These are phyloP conservation scores for Micractinium conductrix DNA, from an alignment of 139 green algal genomes.

Conservation along the genomic window DNA sequence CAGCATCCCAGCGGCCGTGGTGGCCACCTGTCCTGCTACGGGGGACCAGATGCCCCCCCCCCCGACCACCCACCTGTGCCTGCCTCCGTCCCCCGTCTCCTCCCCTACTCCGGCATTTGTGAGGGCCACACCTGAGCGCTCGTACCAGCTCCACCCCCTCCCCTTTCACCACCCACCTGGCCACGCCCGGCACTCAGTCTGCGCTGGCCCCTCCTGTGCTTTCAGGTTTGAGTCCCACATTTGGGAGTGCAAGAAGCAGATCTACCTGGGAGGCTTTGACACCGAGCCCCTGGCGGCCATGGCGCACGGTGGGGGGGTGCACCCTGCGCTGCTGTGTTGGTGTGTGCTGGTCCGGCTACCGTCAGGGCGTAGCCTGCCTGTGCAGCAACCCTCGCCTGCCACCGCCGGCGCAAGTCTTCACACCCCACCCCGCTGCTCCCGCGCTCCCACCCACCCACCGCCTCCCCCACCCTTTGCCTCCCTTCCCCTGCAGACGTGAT, in stretches of 20 bases:
- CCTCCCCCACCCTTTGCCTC: too few species aligned
- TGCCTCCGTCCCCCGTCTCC: background rate
- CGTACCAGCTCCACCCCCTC: background rate
- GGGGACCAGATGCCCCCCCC: too few species aligned
- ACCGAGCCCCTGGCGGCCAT: slow-evolving; percentile 41
- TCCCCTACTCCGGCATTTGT: background rate
- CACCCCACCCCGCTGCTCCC: background rate
- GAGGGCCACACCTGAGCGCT: background rate
- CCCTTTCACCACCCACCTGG: too few species aligned
- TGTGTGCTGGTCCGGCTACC: background rate
- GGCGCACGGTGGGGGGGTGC: slow-evolving; percentile 41
- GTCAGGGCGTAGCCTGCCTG: background rate
- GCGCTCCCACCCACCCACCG: too few species aligned
- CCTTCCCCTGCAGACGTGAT: slow-evolving; percentile 45
- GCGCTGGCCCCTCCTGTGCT: background rate
- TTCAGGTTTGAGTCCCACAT: slow-evolving; percentile 50
- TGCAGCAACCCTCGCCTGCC: background rate
- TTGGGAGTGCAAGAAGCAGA: slow-evolving; percentile 53
- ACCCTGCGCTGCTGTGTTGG: background rate
- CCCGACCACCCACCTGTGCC: too few species aligned
- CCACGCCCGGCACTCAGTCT: background rate
- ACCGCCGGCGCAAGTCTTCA: background rate
- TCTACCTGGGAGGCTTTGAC: slow-evolving; percentile 49
- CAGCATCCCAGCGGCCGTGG: too few species aligned
- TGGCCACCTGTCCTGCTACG: too few species aligned